Evolutionary conservation across 1,284 basidiomycete species (phyloP).

Genomic region (Erythrobasidium hasegawianum): DNA sequence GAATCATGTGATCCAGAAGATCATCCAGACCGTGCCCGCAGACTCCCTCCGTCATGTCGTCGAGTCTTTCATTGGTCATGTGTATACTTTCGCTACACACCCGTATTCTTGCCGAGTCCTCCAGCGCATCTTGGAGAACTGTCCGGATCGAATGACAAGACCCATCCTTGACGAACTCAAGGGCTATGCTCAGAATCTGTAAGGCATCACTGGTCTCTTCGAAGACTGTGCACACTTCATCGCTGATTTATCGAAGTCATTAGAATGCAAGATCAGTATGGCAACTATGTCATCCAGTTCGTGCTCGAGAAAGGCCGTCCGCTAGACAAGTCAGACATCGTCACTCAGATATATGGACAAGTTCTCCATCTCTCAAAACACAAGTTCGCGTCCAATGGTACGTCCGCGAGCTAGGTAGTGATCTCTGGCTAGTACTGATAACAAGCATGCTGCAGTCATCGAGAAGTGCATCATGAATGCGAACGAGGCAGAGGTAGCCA

Average conservation of each 20-base stretch:
- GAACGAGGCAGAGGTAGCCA: slow-evolving; percentile 43
- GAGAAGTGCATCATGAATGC: slow-evolving; percentile 44
- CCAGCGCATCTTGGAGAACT: slow-evolving; percentile 84
- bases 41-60: slow-evolving; percentile 70
- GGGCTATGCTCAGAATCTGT: slow-evolving; percentile 61
- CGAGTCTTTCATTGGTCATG: slow-evolving; percentile 70
- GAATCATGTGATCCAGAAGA: slow-evolving; percentile 68
- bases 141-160: slow-evolving; percentile 65
- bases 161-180: slow-evolving; percentile 82
- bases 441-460: slow-evolving; percentile 14
- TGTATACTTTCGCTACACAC: slow-evolving; percentile 80
- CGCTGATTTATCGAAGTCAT: too few relatives aligned
- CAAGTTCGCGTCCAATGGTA: slow-evolving; percentile 96
- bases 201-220: too few relatives aligned
- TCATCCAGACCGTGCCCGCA: slow-evolving; percentile 74
- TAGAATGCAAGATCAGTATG: slow-evolving; percentile 52
- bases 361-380: slow-evolving; percentile 68
- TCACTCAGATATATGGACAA: slow-evolving; percentile 70
- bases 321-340: slow-evolving; percentile 66
- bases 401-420: slow-evolving; percentile 52
- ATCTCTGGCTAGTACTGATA: too few relatives aligned
- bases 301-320: slow-evolving; percentile 74
- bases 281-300: slow-evolving; percentile 62
- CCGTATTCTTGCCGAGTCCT: slow-evolving; percentile 94
- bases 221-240: too few relatives aligned